A percentile compares a stretch with the other conserved stretches of the same genome.
These are phyloP conservation scores for Blastocystis sp. DNA, from an alignment of 352 stramenopile genomes.

Conservation along the genomic window DNA sequence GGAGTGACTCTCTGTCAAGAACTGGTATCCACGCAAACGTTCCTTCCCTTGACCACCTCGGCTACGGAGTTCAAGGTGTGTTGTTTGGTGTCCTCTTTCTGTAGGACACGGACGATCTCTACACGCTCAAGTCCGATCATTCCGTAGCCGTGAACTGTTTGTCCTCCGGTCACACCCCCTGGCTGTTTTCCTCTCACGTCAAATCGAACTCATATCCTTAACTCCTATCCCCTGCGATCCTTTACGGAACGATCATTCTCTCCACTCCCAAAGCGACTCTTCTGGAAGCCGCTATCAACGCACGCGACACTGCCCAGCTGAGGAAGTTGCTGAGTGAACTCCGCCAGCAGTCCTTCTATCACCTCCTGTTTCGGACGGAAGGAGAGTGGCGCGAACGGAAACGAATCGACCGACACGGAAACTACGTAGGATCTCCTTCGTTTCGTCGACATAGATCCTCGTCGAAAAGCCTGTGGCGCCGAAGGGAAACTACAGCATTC, in stretches of 20 bases:
- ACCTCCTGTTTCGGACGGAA: slow-evolving; percentile 13
- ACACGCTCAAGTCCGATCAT: slow-evolving; percentile 24
- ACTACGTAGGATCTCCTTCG: not conserved
- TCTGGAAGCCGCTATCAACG: slow-evolving; percentile 32
- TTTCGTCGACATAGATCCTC: not conserved
- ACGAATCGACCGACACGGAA: slow-evolving; percentile 38
- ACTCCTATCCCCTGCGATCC: not conserved
- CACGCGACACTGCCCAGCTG: not conserved
- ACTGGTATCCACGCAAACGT: not conserved
- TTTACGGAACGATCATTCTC: slow-evolving; percentile 36
- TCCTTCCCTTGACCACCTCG: slow-evolving; percentile 1
- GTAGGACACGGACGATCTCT: slow-evolving; percentile 51
- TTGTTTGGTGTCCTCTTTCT: not conserved
- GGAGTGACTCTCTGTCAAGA: slow-evolving; percentile 22
- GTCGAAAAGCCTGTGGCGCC: not conserved
- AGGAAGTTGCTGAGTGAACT: not conserved
- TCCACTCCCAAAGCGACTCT: slow-evolving; percentile 39
- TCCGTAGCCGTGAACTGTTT: not conserved
- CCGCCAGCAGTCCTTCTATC: slow-evolving; percentile 42
- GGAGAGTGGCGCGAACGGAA: slow-evolving; percentile 36
- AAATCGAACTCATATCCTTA: slow-evolving; percentile 54
- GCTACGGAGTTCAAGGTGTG: not conserved
- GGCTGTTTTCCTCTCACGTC: slow-evolving; percentile 26
- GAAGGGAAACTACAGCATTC: slow-evolving; percentile 35
- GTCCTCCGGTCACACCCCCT: not conserved